A percentile compares a stretch with the other conserved stretches of the same genome.
phyloP scores from a whole-genome alignment of 148 eudicot genomes.

The Rhododendron mucronatum region DNA sequence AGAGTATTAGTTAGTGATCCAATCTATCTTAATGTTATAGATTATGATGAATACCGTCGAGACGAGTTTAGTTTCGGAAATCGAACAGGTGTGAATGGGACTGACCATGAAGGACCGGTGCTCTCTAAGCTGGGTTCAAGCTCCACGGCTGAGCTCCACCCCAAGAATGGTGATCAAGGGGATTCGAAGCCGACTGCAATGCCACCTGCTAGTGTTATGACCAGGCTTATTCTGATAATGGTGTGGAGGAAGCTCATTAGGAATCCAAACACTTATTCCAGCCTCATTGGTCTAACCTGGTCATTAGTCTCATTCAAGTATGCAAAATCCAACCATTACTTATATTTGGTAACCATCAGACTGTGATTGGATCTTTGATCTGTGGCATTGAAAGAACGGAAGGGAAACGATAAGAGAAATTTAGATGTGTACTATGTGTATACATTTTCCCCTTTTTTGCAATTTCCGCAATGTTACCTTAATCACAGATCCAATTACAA shows the following conservation, averaged over 20 bases:
- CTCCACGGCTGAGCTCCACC: constrained; percentile 74
- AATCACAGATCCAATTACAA: neutral
- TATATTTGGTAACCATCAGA: neutral
- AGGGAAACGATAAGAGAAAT: neutral
- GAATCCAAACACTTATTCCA: constrained; percentile 94
- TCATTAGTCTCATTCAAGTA: constrained; percentile 87
- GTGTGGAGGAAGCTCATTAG: constrained; percentile 97
- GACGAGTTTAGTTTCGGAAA: constrained; percentile 80
- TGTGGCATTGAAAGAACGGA: neutral
- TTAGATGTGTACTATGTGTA: neutral
- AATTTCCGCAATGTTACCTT: neutral
- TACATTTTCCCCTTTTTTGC: neutral
- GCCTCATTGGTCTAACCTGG: constrained; percentile 87
- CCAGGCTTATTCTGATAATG: constrained; percentile 92
- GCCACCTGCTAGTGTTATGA: constrained; percentile 97
- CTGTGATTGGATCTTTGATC: neutral
- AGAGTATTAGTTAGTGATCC: neutral
- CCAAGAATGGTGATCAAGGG: constrained; percentile 37
- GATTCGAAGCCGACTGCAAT: constrained; percentile 27
- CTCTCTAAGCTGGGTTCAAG: constrained; percentile 79
- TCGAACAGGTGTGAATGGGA: constrained; percentile 37
- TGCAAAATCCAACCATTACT: constrained; percentile 31
- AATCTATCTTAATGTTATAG: constrained; percentile 21
- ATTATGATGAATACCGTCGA: constrained; percentile 74
- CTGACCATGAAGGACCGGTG: constrained; percentile 52